These are phyloP conservation scores for Triticum aestivum DNA, from an alignment of 176 grass and related monocot genomes.

Conservation along the genomic window IWGSC_CS_RefSeq_v2.1 NC_057808.1:548895109-548895608, in stretches of 20 bases:
- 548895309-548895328: not conserved
- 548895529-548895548: not conserved
- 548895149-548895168: too few species aligned
- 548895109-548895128: too few species aligned
- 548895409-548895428: not conserved
- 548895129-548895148: too few species aligned
- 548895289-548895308: not conserved
- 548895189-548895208: not conserved
- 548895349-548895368: not conserved
- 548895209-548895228: not conserved
- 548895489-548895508: not conserved
- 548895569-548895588: too few species aligned
- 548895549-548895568: not conserved
- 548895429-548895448: too few species aligned
- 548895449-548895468: too few species aligned
- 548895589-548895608: too few species aligned
- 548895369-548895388: not conserved
- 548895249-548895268: not conserved
- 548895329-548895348: not conserved
- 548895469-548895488: not conserved
- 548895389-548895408: not conserved
- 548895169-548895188: too few species aligned
- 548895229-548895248: not conserved
- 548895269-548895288: not conserved
- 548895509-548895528: not conserved